Evolutionary conservation across 495 filamentous ascomycete species (phyloP).

Genomic region (Trichoderma asperelloides): DNA sequence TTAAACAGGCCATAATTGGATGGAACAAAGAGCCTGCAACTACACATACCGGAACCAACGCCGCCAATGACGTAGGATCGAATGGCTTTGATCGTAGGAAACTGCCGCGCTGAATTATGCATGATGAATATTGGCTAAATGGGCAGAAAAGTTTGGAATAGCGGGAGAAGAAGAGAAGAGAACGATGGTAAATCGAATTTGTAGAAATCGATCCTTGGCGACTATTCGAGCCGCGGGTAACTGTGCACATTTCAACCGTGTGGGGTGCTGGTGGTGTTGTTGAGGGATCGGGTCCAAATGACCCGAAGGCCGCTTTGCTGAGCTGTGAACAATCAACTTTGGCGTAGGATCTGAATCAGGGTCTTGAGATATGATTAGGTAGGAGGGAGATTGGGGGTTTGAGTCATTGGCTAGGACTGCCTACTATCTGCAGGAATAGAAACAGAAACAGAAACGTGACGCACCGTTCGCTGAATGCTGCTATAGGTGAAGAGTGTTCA

Average conservation of each 20-base stretch:
- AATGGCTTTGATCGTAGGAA: slow-evolving; percentile 71
- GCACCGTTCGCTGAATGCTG: too few relatives aligned
- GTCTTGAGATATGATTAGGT: too few relatives aligned
- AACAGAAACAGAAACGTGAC: too few relatives aligned
- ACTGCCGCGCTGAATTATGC: slow-evolving; percentile 41
- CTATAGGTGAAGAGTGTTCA: too few relatives aligned
- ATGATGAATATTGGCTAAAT: neutral
- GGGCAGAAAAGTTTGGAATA: neutral
- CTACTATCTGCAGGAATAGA: too few relatives aligned
- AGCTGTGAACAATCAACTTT: neutral
- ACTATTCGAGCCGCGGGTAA: neutral
- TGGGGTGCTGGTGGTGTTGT: neutral
- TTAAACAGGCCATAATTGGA: neutral
- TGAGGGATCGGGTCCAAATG: neutral
- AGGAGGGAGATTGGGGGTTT: too few relatives aligned
- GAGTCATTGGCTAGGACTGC: too few relatives aligned
- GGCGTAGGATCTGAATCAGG: too few relatives aligned
- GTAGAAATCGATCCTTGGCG: too few relatives aligned
- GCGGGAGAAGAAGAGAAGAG: neutral
- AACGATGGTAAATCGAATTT: neutral
- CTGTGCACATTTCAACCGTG: neutral
- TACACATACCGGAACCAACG: slow-evolving; percentile 58
- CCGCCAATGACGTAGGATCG: slow-evolving; percentile 76
- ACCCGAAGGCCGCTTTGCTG: slow-evolving; percentile 1
- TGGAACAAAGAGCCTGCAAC: neutral